Conservation (phyloP, 495 filamentous ascomycete species). For the Parathielavia appendiculata region DNA sequence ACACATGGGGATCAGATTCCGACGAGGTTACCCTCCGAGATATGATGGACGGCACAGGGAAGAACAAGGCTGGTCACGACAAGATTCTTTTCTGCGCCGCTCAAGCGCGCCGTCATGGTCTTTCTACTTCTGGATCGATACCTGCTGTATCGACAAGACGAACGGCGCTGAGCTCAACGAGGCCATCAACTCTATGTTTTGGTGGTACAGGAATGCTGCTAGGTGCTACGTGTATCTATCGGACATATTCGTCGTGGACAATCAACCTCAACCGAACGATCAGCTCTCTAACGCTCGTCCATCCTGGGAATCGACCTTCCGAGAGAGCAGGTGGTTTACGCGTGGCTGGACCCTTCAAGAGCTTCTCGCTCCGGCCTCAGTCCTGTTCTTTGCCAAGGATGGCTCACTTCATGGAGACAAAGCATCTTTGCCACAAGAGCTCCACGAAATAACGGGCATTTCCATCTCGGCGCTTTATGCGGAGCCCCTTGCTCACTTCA, state of each 20-base stretch:
- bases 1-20: conserved; percentile 36
- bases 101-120: conserved; percentile 20
- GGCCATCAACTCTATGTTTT: conserved; percentile 46
- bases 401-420: neutral
- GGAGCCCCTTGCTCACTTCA: conserved; percentile 1
- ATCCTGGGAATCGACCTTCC: conserved; percentile 4
- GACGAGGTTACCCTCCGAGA: conserved; percentile 28
- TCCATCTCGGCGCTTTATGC: neutral
- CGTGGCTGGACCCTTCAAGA: neutral
- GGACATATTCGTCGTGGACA: conserved; percentile 6
- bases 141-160: conserved; percentile 40
- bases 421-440: neutral
- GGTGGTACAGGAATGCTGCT: conserved; percentile 30
- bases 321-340: conserved; percentile 1
- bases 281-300: no score
- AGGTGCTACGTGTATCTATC: conserved; percentile 31
- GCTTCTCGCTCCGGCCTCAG: neutral
- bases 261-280: no score
- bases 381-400: conserved; percentile 1
- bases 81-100: conserved; percentile 31
- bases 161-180: conserved; percentile 36
- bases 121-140: conserved; percentile 41
- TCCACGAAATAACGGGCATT: conserved; percentile 3
- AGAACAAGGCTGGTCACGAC: conserved; percentile 4
- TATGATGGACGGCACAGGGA: neutral